Percentiles rank a stretch among this genome's conserved stretches.
These are phyloP conservation scores for Diaporthe helianthi DNA, from an alignment of 2,329 filamentous ascomycete species.

Conservation along the genomic window DNA sequence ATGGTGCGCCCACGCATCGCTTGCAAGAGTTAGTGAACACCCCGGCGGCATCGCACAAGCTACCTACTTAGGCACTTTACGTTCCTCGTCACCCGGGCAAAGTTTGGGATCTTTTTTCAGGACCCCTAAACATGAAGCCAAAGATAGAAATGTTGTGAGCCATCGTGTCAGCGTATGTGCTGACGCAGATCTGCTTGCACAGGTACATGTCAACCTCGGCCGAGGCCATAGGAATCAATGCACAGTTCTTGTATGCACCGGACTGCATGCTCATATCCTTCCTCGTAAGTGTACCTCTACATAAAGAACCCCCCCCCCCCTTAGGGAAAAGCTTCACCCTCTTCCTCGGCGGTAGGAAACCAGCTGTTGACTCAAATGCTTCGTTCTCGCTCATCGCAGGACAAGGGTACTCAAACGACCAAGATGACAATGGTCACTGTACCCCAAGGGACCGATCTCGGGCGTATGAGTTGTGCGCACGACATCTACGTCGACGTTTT, in stretches of 20 bases:
- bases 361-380: neutral
- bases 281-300: neutral
- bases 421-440: slow-evolving; percentile 1
- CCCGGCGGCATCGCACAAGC: no score
- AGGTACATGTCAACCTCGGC: slow-evolving; percentile 4
- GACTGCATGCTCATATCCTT: neutral
- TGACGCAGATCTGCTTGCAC: neutral
- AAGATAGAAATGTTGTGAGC: no score
- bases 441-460: neutral
- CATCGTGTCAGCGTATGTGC: neutral
- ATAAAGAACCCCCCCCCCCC: fast-evolving
- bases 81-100: no score
- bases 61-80: no score
- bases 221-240: neutral
- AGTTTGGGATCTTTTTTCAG: no score
- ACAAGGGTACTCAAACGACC: neutral
- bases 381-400: neutral
- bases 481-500: neutral
- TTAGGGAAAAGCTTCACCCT: neutral
- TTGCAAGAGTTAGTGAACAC: neutral
- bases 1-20: neutral
- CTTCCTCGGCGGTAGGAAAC: no score
- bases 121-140: no score
- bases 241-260: neutral
- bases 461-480: neutral